Percentiles rank a stretch among this genome's conserved stretches.
Conservation (phyloP, 108 stramenopile genomes). For the Schizochytrium sp. region DNA sequence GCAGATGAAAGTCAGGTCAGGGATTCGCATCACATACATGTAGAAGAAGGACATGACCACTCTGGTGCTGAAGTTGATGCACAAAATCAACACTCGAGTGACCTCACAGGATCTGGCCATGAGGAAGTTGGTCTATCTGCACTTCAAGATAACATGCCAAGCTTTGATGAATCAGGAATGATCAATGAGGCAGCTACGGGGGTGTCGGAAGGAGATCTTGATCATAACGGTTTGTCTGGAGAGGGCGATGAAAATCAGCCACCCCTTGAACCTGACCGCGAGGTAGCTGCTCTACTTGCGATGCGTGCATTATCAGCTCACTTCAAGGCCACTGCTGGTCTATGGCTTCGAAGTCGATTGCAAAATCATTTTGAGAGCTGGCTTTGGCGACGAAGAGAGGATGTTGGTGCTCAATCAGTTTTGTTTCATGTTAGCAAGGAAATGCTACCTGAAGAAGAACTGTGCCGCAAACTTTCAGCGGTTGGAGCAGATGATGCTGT, state of each 20-base stretch:
- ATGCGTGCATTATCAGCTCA: background rate
- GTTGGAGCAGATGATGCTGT: background rate
- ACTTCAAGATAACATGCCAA: too few species aligned
- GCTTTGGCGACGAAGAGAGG: background rate
- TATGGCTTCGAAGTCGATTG: background rate
- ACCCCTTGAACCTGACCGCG: background rate
- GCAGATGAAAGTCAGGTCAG: too few species aligned
- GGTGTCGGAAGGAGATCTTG: too few species aligned
- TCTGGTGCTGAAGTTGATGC: too few species aligned
- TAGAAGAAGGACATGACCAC: too few species aligned
- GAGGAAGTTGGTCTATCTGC: too few species aligned
- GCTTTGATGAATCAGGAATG: too few species aligned
- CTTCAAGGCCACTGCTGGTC: constrained; percentile 16
- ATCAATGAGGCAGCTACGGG: too few species aligned
- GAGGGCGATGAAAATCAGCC: background rate
- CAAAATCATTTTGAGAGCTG: constrained; percentile 16
- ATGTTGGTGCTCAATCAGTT: background rate
- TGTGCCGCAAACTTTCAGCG: background rate
- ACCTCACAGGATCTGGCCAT: too few species aligned
- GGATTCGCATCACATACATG: too few species aligned
- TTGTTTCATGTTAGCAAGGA: background rate
- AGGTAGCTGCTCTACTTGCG: constrained; percentile 4
- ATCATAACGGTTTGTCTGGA: too few species aligned
- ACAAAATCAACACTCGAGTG: too few species aligned
- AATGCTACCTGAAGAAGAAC: background rate